phyloP scores from a whole-genome alignment of 768 basidiomycete species.

The Auriscalpium microsporum region DNA sequence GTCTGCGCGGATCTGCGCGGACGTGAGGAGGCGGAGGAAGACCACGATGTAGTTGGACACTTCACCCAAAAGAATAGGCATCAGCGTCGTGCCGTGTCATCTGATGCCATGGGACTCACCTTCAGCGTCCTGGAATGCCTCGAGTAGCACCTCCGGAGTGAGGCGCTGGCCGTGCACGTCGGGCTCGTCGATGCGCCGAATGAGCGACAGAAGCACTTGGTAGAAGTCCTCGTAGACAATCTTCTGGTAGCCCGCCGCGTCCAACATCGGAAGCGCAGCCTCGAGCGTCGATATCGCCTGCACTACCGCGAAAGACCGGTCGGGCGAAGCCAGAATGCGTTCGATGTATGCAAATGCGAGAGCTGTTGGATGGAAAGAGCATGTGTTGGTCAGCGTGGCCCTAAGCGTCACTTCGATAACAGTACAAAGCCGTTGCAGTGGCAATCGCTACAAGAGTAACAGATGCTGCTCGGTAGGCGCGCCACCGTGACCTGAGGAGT shows the following conservation, averaged over 20 bases:
- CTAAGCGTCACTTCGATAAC: not conserved
- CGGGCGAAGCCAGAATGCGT: slow-evolving; percentile 43
- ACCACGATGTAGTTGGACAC: slow-evolving; percentile 69
- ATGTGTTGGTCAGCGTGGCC: slow-evolving; percentile 1
- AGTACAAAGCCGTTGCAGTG: too few species aligned
- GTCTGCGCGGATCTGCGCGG: slow-evolving; percentile 68
- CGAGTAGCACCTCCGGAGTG: slow-evolving; percentile 33
- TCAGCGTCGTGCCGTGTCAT: not conserved
- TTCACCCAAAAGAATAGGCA: slow-evolving; percentile 15
- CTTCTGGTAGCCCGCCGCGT: slow-evolving; percentile 51
- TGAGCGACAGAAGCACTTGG: slow-evolving; percentile 46
- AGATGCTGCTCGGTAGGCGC: too few species aligned
- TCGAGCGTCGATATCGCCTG: slow-evolving; percentile 45
- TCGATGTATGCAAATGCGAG: slow-evolving; percentile 78
- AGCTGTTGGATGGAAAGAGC: slow-evolving; percentile 36
- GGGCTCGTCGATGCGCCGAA: slow-evolving; percentile 35
- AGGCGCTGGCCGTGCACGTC: slow-evolving; percentile 27
- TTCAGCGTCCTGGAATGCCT: slow-evolving; percentile 46
- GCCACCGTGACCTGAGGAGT: too few species aligned
- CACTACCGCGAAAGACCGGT: slow-evolving; percentile 39
- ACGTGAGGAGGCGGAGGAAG: slow-evolving; percentile 76
- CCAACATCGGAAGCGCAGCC: slow-evolving; percentile 40
- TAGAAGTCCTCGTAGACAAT: slow-evolving; percentile 73
- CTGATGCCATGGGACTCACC: slow-evolving; percentile 26
- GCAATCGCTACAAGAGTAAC: too few species aligned